phyloP scores from a whole-genome alignment of 2,329 filamentous ascomycete species.

The Alternaria tenuissima region DNA sequence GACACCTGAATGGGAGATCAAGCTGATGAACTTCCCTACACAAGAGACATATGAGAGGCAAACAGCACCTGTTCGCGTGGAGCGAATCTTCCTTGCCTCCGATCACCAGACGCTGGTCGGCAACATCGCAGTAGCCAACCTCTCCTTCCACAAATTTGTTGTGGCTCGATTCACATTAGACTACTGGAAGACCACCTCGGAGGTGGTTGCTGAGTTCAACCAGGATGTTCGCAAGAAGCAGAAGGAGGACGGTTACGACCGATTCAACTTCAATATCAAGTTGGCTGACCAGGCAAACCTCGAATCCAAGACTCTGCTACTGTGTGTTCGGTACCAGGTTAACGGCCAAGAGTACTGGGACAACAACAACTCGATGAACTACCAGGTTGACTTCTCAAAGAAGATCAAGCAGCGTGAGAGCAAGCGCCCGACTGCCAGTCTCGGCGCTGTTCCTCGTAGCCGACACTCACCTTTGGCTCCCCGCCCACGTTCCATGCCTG shows the following conservation, averaged over 20 bases:
- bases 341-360: conserved; percentile 92
- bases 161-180: conserved; percentile 95
- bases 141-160: conserved; percentile 88
- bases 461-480: conserved; percentile 56
- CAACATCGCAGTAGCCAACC: conserved; percentile 82
- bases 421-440: conserved; percentile 60
- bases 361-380: conserved; percentile 87
- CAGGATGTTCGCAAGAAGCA: conserved; percentile 76
- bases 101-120: conserved; percentile 90
- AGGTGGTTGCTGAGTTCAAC: conserved; percentile 88
- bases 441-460: conserved; percentile 60
- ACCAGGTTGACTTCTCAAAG: conserved; percentile 92
- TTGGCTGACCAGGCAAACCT: conserved; percentile 89
- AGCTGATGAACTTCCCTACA: conserved; percentile 81
- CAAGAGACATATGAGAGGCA: conserved; percentile 68
- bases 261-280: conserved; percentile 94
- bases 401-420: conserved; percentile 66
- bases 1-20: conserved; percentile 84
- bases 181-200: conserved; percentile 98
- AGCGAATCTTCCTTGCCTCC: conserved; percentile 83
- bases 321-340: conserved; percentile 89
- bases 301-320: conserved; percentile 89
- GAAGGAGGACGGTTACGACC: conserved; percentile 74
- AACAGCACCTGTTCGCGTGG: conserved; percentile 76
- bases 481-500: conserved; percentile 59